phyloP scores from a whole-genome alignment of 371 early-diverging fungal species.

The Batrachochytrium dendrobatidis region DNA sequence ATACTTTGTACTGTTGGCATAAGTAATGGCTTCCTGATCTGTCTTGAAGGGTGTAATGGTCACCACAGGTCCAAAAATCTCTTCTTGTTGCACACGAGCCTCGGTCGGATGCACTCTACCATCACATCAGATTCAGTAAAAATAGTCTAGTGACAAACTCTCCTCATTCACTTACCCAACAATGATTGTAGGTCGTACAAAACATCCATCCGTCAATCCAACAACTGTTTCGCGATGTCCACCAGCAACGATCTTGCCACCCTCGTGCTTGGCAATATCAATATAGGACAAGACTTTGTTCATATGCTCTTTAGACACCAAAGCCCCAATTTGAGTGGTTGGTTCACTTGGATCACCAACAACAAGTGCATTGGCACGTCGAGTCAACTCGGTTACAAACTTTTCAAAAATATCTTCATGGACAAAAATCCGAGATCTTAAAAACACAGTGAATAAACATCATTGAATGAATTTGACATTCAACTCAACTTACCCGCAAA shows the following conservation, averaged over 20 bases:
- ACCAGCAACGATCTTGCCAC: conserved; percentile 51
- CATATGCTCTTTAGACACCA: conserved; percentile 52
- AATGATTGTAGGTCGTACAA: conserved; percentile 61
- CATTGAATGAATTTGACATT: not conserved
- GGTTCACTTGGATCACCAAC: conserved; percentile 59
- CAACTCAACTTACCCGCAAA: conserved; percentile 21
- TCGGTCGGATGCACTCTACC: conserved; percentile 42
- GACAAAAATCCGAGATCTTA: conserved; percentile 60
- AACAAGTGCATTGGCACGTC: conserved; percentile 32
- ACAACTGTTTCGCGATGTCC: conserved; percentile 17
- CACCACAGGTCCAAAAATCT: conserved; percentile 76
- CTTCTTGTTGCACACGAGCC: conserved; percentile 56
- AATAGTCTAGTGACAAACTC: not conserved
- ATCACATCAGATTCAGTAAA: not conserved
- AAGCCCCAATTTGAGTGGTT: conserved; percentile 51
- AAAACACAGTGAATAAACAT: not conserved
- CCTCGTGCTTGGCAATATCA: conserved; percentile 54
- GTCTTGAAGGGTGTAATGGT: conserved; percentile 63
- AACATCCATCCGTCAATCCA: conserved; percentile 30
- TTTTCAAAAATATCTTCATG: conserved; percentile 49
- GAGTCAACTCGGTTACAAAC: conserved; percentile 45
- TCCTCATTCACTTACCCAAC: conserved; percentile 30
- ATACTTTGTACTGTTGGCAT: conserved; percentile 66
- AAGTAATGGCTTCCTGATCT: conserved; percentile 57
- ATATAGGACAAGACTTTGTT: conserved; percentile 63